Evolutionary conservation across 768 basidiomycete species (phyloP).

Genomic region (Boletellus sp.): DNA sequence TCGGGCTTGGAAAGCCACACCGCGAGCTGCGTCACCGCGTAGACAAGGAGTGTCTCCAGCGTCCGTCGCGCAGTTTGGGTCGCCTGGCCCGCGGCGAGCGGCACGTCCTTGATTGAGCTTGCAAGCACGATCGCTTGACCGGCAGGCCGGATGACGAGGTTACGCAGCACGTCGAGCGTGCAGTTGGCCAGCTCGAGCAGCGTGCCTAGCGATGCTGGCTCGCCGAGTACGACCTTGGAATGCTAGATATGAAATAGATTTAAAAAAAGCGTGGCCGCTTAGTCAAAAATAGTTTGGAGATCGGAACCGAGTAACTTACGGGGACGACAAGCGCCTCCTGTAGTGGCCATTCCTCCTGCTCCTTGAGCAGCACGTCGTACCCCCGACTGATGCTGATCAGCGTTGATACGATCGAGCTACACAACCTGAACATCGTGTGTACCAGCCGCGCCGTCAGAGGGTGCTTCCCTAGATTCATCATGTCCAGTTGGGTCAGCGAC

Average conservation of each 20-base stretch:
- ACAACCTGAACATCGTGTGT: conserved; percentile 67
- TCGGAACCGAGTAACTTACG: conserved; percentile 40
- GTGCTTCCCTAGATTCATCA: conserved; percentile 60
- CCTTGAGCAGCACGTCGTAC: conserved; percentile 59
- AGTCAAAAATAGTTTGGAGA: no score
- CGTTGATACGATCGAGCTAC: conserved; percentile 65
- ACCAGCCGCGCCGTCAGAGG: conserved; percentile 72
- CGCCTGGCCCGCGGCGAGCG: conserved; percentile 52
- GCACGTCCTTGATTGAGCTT: conserved; percentile 28
- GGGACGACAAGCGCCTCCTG: conserved; percentile 68
- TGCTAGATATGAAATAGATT: conserved; percentile 46
- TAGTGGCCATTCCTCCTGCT: conserved; percentile 69
- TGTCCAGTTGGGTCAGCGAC: conserved; percentile 38
- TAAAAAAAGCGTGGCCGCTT: not conserved
- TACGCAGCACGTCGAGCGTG: conserved; percentile 68
- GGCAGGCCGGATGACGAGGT: conserved; percentile 59
- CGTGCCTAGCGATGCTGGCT: conserved; percentile 82
- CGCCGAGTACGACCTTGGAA: conserved; percentile 78
- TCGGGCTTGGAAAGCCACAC: conserved; percentile 78
- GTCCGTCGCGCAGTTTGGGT: conserved; percentile 55
- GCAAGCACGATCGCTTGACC: conserved; percentile 48
- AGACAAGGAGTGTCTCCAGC: conserved; percentile 65
- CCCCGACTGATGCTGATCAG: conserved; percentile 68
- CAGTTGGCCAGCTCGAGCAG: conserved; percentile 81
- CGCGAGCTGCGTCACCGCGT: conserved; percentile 72